phyloP scores from a whole-genome alignment of 768 basidiomycete genomes.

The Megacollybia marginata region DNA sequence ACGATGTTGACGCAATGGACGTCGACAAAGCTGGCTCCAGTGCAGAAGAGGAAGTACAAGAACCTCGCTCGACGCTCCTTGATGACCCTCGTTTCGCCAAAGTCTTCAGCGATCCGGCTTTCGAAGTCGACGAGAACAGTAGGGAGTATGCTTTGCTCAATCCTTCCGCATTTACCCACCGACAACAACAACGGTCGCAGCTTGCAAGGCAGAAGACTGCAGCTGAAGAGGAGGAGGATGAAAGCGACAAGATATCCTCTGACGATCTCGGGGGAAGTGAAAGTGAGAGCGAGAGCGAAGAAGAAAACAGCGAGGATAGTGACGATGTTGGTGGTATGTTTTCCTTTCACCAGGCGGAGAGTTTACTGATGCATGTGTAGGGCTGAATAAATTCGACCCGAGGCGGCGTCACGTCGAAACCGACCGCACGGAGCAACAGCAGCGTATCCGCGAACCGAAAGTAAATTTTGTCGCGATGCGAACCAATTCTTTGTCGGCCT shows the following conservation, averaged over 20 bases:
- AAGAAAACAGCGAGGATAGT: slow-evolving; percentile 37
- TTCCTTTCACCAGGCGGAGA: slow-evolving; percentile 4
- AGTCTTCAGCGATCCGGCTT: slow-evolving; percentile 88
- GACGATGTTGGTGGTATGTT: slow-evolving; percentile 50
- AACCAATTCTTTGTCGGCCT: slow-evolving; percentile 25
- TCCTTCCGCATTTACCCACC: slow-evolving; percentile 69
- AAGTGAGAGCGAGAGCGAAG: slow-evolving; percentile 33
- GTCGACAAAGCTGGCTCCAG: slow-evolving; percentile 15
- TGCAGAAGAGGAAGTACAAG: slow-evolving; percentile 19
- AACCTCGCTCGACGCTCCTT: slow-evolving; percentile 35
- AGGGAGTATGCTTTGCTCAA: slow-evolving; percentile 91
- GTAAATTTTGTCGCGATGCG: slow-evolving; percentile 65
- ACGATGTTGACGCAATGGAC: slow-evolving; percentile 22
- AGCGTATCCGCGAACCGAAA: slow-evolving; percentile 38
- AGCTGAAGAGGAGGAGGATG: slow-evolving; percentile 85
- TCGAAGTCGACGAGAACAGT: slow-evolving; percentile 81
- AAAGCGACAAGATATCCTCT: slow-evolving; percentile 65
- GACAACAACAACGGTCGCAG: slow-evolving; percentile 23
- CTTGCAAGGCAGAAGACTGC: slow-evolving; percentile 53
- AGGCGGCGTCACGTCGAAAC: slow-evolving; percentile 43
- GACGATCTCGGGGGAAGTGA: slow-evolving; percentile 40
- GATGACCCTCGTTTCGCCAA: slow-evolving; percentile 85
- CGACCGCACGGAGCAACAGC: slow-evolving; percentile 33
- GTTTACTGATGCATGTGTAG: slow-evolving; percentile 19
- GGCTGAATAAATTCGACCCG: slow-evolving; percentile 43